Base-by-base conservation (phyloP, 2,329 filamentous ascomycete genomes). In the Huntiella bhutanensis region DNA sequence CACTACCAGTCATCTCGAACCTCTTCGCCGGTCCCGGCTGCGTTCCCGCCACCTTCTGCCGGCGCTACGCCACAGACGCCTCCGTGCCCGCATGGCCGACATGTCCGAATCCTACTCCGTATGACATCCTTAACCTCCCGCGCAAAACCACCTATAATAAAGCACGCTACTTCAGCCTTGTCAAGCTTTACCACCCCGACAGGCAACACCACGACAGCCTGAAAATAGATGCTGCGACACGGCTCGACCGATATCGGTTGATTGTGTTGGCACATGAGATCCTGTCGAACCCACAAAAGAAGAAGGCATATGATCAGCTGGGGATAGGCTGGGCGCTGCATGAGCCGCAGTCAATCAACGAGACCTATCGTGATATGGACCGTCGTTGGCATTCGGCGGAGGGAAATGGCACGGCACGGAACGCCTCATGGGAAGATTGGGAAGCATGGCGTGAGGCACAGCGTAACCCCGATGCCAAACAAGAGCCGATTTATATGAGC, bases 401-500 rank as follows among this genome's bases (percentile, higher is more conserved):
- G 19, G 45, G 66, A 0, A 66, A 65, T 17, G 70, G 62, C 46
- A 60, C 72, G 10, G 69, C 69, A 43, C 62, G 64, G 54, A 96
- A 96, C 59, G 91, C 85, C 1, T 96, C 91, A 0, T 98, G 91
- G 91, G 91, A 98, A 59, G 91, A 98, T 59, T 95, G 87, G 87
- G 84, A 94, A 64, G 70, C 70, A 39, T 93, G 81, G 78, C 72
- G 82, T 54, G 67, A 75, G 33, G 41, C 37, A 12, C 37, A 48
- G 60, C 67, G 42, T 64, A 67, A 54, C 59, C 22, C 11, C 13
- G 33, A 17, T 10, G 22, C 28, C 22, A 64, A 62, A 52, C 72
- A 75, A 54, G 62, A 69, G 52, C 71, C 71, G 0, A 54, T 77
- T 45, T 82, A 77, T 60, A 77, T 88, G 62, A 82, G 80, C 49